Percentiles rank a stretch among this genome's conserved stretches.
Evolutionary conservation across 2,329 filamentous ascomycete species (phyloP).

Genomic region (Apiospora rasikravindrae): DNA sequence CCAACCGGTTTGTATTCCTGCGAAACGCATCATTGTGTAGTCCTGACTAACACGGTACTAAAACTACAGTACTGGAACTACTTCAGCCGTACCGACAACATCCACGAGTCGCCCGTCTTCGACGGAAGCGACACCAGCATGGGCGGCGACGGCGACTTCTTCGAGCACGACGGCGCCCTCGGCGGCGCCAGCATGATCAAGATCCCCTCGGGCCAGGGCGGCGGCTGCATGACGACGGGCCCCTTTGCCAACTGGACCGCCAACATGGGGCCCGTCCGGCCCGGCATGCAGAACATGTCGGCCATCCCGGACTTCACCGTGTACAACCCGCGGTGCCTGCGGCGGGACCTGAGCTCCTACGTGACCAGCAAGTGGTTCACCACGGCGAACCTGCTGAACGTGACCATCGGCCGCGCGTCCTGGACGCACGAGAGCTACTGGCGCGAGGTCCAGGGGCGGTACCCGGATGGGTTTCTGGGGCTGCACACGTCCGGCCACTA

Average conservation of each 20-base stretch:
- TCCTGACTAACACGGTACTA: too few relatives aligned
- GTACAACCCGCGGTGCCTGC: constrained; percentile 19
- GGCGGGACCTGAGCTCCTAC: constrained; percentile 1
- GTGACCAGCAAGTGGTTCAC: background rate
- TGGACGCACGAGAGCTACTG: background rate
- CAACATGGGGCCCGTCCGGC: background rate
- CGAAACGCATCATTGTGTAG: too few relatives aligned
- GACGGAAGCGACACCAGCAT: constrained; percentile 58
- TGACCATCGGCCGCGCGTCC: background rate
- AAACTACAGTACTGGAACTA: constrained; percentile 57
- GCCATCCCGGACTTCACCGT: background rate
- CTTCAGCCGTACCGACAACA: constrained; percentile 51
- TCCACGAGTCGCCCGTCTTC: constrained; percentile 56
- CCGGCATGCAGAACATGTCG: background rate
- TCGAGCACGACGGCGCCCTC: background rate
- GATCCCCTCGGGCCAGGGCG: constrained; percentile 55
- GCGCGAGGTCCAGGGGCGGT: constrained; percentile 7
- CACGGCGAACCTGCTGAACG: background rate
- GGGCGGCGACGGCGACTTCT: constrained; percentile 50
- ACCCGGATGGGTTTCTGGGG: background rate
- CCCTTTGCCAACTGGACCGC: constrained; percentile 40
- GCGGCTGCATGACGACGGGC: constrained; percentile 54
- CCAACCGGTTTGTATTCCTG: background rate
- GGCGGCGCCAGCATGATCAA: too few relatives aligned
- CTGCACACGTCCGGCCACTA: constrained; percentile 16